Base-by-base conservation (phyloP, 2,329 filamentous ascomycete genomes). In the Cercospora sp. region DNA sequence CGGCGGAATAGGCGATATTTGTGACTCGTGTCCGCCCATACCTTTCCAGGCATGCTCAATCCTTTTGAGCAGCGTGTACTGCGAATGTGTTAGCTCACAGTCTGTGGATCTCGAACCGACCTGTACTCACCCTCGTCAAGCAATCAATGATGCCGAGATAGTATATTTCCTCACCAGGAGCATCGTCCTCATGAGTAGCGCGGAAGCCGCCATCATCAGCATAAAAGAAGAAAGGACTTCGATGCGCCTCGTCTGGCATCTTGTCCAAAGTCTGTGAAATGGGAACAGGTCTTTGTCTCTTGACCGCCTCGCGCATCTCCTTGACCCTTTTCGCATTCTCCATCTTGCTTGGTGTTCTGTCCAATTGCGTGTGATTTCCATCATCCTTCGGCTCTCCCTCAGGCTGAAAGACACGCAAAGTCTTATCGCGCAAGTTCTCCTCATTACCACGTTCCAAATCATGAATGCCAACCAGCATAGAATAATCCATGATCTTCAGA, bases 81-180 rank as follows among this genome's bases (percentile, higher is more conserved):
- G 75, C 37, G 34, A 18, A 34, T 16, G 13, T 58, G 53, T 65
- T 26, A 68, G 61, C 53, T n/a, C 5, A 12, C 9, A 16, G 9
- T 45, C 24, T 10, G 7, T 30, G 18, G 28, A 21, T 53, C 18
- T 21, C 2, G 2, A 8, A n/a, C 13, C 30, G n/a, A 32, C 28
- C 9, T 3, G n/a, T 63, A 87, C 92, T 88, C 86, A 97, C 93
- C 79, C 97, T 93, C 75, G 95, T 99, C 75, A 99, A 84, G 80
- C 95, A 99, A 81, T 99, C 95, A 79, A 99, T 99, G 75, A 99
- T 96, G 40, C 95, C 96, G 7, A 99, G 88, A 78, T 99, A 99
- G 81, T 99, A 99, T 51, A 99, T 93, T 81, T 97, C 93, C 65
- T 97, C 92, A 1, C 91, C 94, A 1, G 91, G 88, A 16, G 84